Percentiles rank a stretch among this genome's conserved stretches.
phyloP scores from a whole-genome alignment of 2,329 filamentous ascomycete species.

The Colletotrichum theobromicola region DNA sequence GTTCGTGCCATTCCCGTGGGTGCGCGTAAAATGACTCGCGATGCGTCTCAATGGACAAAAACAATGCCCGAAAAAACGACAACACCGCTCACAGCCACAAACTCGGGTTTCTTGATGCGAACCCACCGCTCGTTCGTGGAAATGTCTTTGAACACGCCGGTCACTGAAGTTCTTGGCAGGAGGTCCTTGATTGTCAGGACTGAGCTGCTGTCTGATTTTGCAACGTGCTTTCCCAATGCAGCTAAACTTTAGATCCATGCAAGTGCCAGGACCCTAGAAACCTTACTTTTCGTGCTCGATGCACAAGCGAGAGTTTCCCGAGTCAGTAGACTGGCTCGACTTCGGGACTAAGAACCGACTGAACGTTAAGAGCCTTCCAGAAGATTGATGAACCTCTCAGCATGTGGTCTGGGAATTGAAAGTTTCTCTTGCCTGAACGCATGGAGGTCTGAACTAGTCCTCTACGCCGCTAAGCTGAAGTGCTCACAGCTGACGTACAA shows the following conservation, averaged over 20 bases:
- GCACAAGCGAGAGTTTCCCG: neutral
- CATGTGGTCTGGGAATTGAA: neutral
- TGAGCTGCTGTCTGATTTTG: neutral
- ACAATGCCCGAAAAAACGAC: neutral
- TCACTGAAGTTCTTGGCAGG: neutral
- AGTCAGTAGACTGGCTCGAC: neutral
- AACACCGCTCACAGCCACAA: neutral
- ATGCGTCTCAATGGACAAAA: neutral
- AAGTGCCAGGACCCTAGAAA: neutral
- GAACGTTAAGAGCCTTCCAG: neutral
- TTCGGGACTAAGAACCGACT: neutral
- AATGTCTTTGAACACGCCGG: neutral
- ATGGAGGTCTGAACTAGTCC: neutral
- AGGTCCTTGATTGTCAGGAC: neutral
- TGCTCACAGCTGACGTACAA: neutral
- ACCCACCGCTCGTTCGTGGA: neutral
- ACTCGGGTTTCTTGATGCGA: neutral
- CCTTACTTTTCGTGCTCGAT: neutral
- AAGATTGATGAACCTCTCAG: neutral
- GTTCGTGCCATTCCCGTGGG: neutral
- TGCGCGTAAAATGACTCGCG: neutral
- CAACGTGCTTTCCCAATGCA: neutral
- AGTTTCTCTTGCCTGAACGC: neutral
- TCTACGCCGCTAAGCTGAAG: neutral
- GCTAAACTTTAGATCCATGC: neutral